Percentiles rank a stretch among this genome's conserved stretches.
phyloP scores from a whole-genome alignment of 176 grass and related monocot species.

The Zoysia japonica region DNA sequence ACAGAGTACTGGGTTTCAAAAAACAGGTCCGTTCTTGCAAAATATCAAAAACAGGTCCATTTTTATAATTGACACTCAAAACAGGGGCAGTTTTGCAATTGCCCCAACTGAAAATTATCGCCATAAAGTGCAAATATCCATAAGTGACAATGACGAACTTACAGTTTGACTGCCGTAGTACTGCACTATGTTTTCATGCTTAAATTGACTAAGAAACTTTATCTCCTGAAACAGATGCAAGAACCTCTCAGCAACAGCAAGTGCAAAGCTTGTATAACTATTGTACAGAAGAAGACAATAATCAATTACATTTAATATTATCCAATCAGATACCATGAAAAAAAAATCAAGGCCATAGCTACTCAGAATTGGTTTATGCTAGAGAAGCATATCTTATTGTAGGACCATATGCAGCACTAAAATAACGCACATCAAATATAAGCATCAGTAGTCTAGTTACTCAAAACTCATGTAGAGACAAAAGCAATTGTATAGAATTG shows the following conservation, averaged over 20 bases:
- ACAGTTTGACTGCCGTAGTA: constrained; percentile 94
- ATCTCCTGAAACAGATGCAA: constrained; percentile 77
- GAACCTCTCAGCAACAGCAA: constrained; percentile 37
- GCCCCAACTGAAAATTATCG: constrained; percentile 8
- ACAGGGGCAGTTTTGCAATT: too few species aligned
- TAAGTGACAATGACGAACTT: constrained; percentile 47
- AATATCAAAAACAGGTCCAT: too few species aligned
- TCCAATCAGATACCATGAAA: not conserved
- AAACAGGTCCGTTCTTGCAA: too few species aligned
- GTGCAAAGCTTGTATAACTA: constrained; percentile 11
- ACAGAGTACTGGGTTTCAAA: too few species aligned
- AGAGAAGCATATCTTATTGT: constrained; percentile 13
- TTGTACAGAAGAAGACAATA: constrained; percentile 36
- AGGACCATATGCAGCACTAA: not conserved
- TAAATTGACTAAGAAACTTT: constrained; percentile 96
- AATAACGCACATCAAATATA: constrained; percentile 2
- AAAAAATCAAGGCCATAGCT: not conserved
- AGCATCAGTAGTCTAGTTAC: constrained; percentile 3
- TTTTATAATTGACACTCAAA: too few species aligned
- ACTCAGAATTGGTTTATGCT: constrained; percentile 7
- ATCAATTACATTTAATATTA: constrained; percentile 6
- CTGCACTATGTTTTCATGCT: constrained; percentile 98
- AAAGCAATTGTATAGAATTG: constrained; percentile 16
- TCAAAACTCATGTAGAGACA: constrained; percentile 11
- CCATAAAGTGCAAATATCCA: constrained; percentile 14